Base-by-base conservation (phyloP, 164 flowering plant genomes). In the Taxillus chinensis region DNA sequence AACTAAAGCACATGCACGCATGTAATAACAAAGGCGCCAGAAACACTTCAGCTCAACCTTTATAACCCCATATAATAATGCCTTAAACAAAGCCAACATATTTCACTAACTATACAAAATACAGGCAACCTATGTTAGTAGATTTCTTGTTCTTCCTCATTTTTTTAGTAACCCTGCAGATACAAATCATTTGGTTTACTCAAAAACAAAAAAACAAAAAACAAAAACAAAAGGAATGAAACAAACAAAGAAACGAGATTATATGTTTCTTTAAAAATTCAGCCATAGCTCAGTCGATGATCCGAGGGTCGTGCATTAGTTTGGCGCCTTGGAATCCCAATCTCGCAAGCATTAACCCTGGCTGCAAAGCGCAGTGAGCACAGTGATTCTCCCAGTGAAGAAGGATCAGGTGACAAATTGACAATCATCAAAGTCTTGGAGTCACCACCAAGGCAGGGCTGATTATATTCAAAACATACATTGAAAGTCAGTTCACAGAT, bases 391-490 rank as follows among this genome's bases (percentile, higher is more conserved):
- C 81, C 80, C 7, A 73, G 68, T 1, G 99, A 93, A n/a, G 91
- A 71, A n/a, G 86, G 82, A 13, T 82, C 92, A 0, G 97, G 97
- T 10, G 97, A 85, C 57, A 93, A 67, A 53, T 93, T 93, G 13
- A 90, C 96, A 73, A 93, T 81, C 99, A 93, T 93, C 73, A 93
- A 64, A 0, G 97, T 90, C 84, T 93, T 93, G 2, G 99, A 93
- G 70, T 89, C 91, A 4, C 97, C 99, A 27, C 99, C 99, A 12
- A 93, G 76, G 72, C 97, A 93, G 65, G 99, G 97, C 99, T 93
- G 81, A 43, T 67, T 2, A 2, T 3, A 54, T 7, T 27, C 3
- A 48, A 48, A 8, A 8, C 7, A 17, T 54, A 27, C 11, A 54
- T 5, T 54, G 57, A 17, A 27, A 7, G 11, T 54, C 39, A 54